Evolutionary conservation across 2,329 filamentous ascomycete genomes (phyloP), one percentile per base, ranked within the genome.

Genomic region (Teratosphaeria epicoccoides): DNA sequence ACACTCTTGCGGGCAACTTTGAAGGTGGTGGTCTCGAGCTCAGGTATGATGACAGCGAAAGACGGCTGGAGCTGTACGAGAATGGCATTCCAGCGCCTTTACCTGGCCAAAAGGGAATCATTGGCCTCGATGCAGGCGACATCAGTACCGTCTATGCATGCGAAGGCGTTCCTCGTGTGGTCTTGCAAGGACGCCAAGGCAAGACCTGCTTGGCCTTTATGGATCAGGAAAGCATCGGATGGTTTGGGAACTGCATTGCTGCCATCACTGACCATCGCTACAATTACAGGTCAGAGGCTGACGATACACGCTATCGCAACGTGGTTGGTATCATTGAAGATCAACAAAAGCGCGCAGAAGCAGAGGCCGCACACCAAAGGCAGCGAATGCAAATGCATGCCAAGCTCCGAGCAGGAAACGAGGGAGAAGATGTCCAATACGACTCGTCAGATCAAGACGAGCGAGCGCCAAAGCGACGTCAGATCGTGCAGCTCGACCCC

Each of bases 181-280:
- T 40, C 33, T 1, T 40, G n/a, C 14, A 40, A 20, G 33, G 33
- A 20, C 55, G 51, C 25, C 47, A 52, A 25, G 55, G 56, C 11
- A 24, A 46, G 6, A 53, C 57, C 9, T 57, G 52, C 48, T 29
- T 58, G 24, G 37, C 43, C 7, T 53, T 58, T 17, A 7, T 26
- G 4, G 50, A 55, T 24, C 9, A 43, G 4, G 9, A 26, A 1
- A 49, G 37, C 12, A 26, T 49, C 25, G 7, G 40, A 14, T 51
- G 54, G 51, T 40, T 55, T n/a, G 14, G 48, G 29, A 11, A 24
- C 7, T 33, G 23, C 28, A 22, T 53, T 7, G 5, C 11, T 17
- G 9, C 14, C 6, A 17, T 24, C 22, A 46, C n/a, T n/a, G n/a
- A 25, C 12, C 25, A 49, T 6, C 33, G 33, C 7, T 40, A 4